These are phyloP conservation scores for Firmiana major DNA, from an alignment of 345 rosid genomes.

Conservation along the genomic window DNA sequence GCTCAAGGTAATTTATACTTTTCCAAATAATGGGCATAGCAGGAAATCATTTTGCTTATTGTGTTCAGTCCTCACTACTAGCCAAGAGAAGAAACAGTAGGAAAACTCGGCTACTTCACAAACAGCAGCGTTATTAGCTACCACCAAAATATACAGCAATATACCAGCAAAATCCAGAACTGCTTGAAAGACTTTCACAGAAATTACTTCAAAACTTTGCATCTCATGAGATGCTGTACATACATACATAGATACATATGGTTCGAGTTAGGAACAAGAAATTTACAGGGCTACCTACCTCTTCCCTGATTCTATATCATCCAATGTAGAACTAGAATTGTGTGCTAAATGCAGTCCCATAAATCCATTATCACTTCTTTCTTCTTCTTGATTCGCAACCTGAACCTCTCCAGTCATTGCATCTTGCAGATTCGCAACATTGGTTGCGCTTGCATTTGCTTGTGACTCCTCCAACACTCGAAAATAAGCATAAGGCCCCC, in stretches of 20 bases:
- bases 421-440: constrained; percentile 23
- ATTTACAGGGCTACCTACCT: constrained; percentile 18
- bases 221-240: neutral
- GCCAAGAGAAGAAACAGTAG: neutral
- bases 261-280: neutral
- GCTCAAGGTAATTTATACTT: no score
- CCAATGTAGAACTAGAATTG: constrained; percentile 26
- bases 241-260: neutral
- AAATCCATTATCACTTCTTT: constrained; percentile 25
- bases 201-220: neutral
- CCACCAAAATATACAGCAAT: neutral
- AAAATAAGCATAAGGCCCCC: constrained; percentile 77
- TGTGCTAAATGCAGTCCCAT: constrained; percentile 40
- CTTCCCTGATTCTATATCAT: constrained; percentile 41
- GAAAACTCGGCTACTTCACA: neutral
- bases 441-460: constrained; percentile 16
- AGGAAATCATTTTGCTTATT: no score
- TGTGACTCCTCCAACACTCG: constrained; percentile 41
- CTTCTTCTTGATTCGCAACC: constrained; percentile 27
- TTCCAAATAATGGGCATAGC: no score
- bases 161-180: neutral
- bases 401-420: constrained; percentile 11
- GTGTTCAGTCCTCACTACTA: neutral
- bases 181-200: neutral
- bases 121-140: neutral